Base-by-base conservation (phyloP, 805 yeast genomes). In the Saccharomyces paradoxus region DNA sequence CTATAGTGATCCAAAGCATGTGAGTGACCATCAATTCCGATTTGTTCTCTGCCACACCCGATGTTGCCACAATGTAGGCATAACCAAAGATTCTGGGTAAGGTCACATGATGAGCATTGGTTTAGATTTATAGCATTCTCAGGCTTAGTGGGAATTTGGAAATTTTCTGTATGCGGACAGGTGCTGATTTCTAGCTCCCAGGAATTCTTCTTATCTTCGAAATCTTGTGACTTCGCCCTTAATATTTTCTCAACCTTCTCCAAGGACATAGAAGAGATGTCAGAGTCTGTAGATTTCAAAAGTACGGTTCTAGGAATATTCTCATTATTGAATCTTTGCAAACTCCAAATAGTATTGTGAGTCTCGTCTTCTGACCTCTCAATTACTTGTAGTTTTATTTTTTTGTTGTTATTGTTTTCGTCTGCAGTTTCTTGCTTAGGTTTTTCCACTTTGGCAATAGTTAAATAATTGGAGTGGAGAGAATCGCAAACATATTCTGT, bases 1-100 rank as follows among this genome's bases (percentile, higher is more conserved):
- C 84, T 81, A 64, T 68, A 84, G 70, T 94, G 99, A 0, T 70
- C 67, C 56, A 92, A 72, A 0, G 96, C 98, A 69, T 94, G 99
- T 0, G 96, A 84, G 65, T 92, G 82, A 5, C 99, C 99, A n/a
- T 90, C 86, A 12, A 87, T 81, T 37, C 98, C 99, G 65, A 87
- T 89, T 70, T 94, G 99, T 31, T 84, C 83, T 59, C 99, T 76
- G 5, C 99, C 99, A 72, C 99, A 94, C 4, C 97, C 97, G 10
- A 90, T 63, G n/a, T 79, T 73, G 1, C 99, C 99, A 77, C 99
- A 94, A 50, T 80, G 80, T 49, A 94, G 71, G 73, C 99, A 94
- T 17, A 94, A 75, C 99, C 99, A 94, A 49, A 94, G 71, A 66
- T 94, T 94, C 59, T 84, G 87, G 30, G 71, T 69, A 59, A 94